Percentiles rank a stretch among this genome's conserved stretches.
Conservation (phyloP, 1,284 basidiomycete genomes). For the Apiotrichum akiyoshidainum region DNA sequence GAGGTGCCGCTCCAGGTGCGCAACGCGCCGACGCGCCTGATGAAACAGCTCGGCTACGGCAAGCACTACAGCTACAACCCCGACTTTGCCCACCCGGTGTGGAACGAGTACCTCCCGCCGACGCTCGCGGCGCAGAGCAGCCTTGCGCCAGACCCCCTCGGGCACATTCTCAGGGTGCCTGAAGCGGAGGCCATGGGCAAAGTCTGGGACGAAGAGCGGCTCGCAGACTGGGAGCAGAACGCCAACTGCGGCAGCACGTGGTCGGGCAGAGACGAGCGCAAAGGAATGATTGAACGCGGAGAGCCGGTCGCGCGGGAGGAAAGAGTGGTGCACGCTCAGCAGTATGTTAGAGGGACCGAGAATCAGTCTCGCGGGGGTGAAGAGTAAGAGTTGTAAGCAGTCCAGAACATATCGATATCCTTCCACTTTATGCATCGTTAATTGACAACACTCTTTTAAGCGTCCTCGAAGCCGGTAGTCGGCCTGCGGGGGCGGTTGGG, state of each 20-base stretch:
- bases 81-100: slow-evolving; percentile 68
- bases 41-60: slow-evolving; percentile 76
- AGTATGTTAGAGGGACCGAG: slow-evolving; percentile 2
- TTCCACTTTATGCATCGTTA: slow-evolving; percentile 1
- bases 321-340: background rate
- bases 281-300: background rate
- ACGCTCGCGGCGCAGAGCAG: slow-evolving; percentile 47
- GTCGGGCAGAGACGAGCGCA: slow-evolving; percentile 55
- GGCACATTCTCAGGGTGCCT: slow-evolving; percentile 56
- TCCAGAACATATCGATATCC: background rate
- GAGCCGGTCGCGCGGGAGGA: background rate
- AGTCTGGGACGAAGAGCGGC: slow-evolving; percentile 68
- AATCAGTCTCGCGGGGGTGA: background rate
- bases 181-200: slow-evolving; percentile 60
- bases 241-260: slow-evolving; percentile 64
- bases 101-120: slow-evolving; percentile 58
- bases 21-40: slow-evolving; percentile 80
- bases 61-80: slow-evolving; percentile 76
- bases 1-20: slow-evolving; percentile 69
- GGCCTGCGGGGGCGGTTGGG: slow-evolving; percentile 42
- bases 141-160: slow-evolving; percentile 22
- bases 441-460: slow-evolving; percentile 16
- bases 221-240: slow-evolving; percentile 68
- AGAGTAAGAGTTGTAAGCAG: background rate
- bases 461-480: slow-evolving; percentile 41